Evolutionary conservation across 2,329 filamentous ascomycete species (phyloP), one percentile per base, ranked within the genome.

Genomic region (Neofusicoccum sp.): DNA sequence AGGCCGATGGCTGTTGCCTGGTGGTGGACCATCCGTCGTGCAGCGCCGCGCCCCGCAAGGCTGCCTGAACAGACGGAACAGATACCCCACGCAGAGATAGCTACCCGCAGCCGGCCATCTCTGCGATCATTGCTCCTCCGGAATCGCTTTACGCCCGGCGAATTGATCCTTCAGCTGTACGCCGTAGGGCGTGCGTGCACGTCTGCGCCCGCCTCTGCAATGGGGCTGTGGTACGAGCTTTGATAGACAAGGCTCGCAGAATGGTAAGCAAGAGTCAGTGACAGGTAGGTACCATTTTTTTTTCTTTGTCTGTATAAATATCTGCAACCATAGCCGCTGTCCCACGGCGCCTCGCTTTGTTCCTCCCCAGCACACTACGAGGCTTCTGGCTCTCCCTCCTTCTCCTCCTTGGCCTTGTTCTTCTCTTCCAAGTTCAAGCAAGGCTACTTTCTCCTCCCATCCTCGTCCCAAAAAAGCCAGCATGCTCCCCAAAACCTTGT

Each of bases 1-100:
- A 56, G 38, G 36, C 51, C 51, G 51, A 56, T 56, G 36, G 51
- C 16, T 12, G 43, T 28, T 45, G 43, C 20, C 34, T 33, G 11
- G 33, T 43, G 28, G 24, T n/a, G n/a, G n/a, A n/a, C n/a, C n/a
- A n/a, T n/a, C n/a, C n/a, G n/a, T n/a, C n/a, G n/a, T n/a, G n/a
- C n/a, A n/a, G n/a, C 33, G 9, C 26, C 38, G 28, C 40, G 6
- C 51, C 38, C 51, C 51, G 51, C 51, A 56, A 56, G 36, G 51
- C 36, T 56, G 30, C 51, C 51, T 33, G 36, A 43, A 38, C 48
- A 53, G 30, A 38, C n/a, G 48, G 26, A 26, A 24, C 48, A 38
- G 14, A 20, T 20, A 54, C 36, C 51, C 51, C 51, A 54, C 51
- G 36, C 49, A 41, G 24, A 43, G 51, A 54, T 54, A 54, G 36